Evolutionary conservation across 176 grass and related monocot genomes (phyloP).

Genomic region (Eragrostis curvula): DNA sequence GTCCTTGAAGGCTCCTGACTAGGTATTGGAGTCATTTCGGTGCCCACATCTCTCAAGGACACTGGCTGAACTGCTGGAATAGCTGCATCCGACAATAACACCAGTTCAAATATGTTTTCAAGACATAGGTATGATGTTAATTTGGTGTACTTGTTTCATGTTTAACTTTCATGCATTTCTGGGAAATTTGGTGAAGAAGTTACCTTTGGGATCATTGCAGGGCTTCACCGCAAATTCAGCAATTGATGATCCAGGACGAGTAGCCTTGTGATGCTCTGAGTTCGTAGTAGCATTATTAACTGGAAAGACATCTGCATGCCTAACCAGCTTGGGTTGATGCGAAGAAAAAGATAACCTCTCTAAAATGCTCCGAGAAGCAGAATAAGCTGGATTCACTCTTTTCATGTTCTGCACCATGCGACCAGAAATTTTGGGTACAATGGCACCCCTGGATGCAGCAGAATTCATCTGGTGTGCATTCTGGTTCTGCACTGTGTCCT

Average conservation of each 20-base stretch:
- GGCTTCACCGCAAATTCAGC: slow-evolving; percentile 29
- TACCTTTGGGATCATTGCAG: slow-evolving; percentile 66
- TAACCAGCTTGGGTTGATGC: slow-evolving; percentile 51
- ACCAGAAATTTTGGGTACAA: slow-evolving; percentile 47
- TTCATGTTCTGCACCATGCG: slow-evolving; percentile 49
- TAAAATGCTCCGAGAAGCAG: slow-evolving; percentile 53
- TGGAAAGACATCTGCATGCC: slow-evolving; percentile 45
- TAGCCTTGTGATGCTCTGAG: slow-evolving; percentile 20
- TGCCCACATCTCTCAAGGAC: slow-evolving; percentile 83
- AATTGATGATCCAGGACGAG: slow-evolving; percentile 38
- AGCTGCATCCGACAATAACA: slow-evolving; percentile 42
- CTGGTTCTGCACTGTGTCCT: slow-evolving; percentile 43
- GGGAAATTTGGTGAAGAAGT: background rate
- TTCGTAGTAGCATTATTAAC: slow-evolving; percentile 27
- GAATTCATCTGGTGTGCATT: slow-evolving; percentile 39
- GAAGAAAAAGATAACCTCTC: slow-evolving; percentile 82
- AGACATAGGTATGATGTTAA: slow-evolving; percentile 8
- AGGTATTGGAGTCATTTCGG: slow-evolving; percentile 96
- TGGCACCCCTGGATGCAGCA: slow-evolving; percentile 15
- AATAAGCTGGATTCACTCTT: slow-evolving; percentile 53
- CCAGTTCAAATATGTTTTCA: background rate
- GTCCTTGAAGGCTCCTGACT: slow-evolving; percentile 84
- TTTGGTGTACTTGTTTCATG: background rate
- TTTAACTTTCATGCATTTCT: background rate
- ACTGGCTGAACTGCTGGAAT: slow-evolving; percentile 53